Percentiles rank a stretch among this genome's conserved stretches.
phyloP scores from a whole-genome alignment of 1,284 basidiomycete species.

The Pseudozyma hubeiensis region DNA sequence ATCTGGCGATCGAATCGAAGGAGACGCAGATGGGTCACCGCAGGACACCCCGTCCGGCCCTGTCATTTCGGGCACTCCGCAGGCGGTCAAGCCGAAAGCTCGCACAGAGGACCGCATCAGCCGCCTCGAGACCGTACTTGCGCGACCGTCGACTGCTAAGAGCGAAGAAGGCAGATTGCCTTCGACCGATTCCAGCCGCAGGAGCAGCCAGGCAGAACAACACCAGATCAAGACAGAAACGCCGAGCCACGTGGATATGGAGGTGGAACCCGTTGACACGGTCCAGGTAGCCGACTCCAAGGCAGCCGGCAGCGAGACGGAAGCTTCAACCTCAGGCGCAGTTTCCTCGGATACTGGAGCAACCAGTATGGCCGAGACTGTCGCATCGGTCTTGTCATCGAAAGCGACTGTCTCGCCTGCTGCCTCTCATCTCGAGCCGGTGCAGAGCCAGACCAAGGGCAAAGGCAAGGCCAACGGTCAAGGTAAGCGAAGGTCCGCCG shows the following conservation, averaged over 20 bases:
- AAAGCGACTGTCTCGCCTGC: neutral
- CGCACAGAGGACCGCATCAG: conserved; percentile 48
- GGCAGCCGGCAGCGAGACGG: neutral
- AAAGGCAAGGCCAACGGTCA: conserved; percentile 20
- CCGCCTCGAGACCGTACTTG: conserved; percentile 36
- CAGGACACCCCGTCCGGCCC: neutral
- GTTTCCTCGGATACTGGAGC: neutral
- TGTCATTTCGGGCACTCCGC: neutral
- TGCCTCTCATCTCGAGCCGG: neutral
- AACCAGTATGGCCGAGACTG: neutral
- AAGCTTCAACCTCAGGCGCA: neutral
- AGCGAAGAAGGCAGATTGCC: conserved; percentile 4
- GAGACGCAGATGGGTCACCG: neutral
- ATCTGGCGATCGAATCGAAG: conserved; percentile 11
- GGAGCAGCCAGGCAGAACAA: conserved; percentile 7
- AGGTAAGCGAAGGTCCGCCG: conserved; percentile 2
- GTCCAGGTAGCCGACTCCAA: neutral
- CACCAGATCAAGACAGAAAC: conserved; percentile 6
- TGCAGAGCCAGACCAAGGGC: neutral
- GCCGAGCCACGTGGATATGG: neutral
- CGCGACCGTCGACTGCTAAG: conserved; percentile 16
- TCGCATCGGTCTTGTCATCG: neutral
- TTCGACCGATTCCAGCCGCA: conserved; percentile 9
- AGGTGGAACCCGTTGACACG: no score
- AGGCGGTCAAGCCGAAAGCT: conserved; percentile 27